Evolutionary conservation across 495 filamentous ascomycete genomes (phyloP), one percentile per base, ranked within the genome.

Genomic region (Xylaria acuta): DNA sequence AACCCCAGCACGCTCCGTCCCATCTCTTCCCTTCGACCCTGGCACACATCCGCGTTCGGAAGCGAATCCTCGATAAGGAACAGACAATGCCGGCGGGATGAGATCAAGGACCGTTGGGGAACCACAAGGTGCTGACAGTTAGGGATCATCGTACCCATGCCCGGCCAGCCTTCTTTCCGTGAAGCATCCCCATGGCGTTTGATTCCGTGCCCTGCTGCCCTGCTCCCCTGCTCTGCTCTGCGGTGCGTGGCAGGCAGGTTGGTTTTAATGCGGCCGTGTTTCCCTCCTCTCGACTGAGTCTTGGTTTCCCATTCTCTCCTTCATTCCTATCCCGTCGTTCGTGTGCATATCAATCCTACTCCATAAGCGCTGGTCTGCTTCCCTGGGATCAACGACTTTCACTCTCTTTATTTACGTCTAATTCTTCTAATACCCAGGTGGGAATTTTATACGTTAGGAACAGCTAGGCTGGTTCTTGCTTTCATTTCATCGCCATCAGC

Each of bases 291-390:
- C 69, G 59, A 64, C 76, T 67, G 75, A 53, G 69, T 70, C 72
- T 66, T 36, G 54, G 41, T 67, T 40, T 58, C 72, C 53, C 72
- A 73, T 73, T 72, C 74, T 72, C 72, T 73, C 75, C 78, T 70
- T 73, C 43, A 69, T 71, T 80, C 73, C 75, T 41, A 80, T 77
- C 73, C 74, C 74, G 70, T 76, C 72, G 74, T 76, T 77, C 77
- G 77, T 81, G 79, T 67, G 32, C 49, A 67, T n/a, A n/a, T 82
- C 80, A 74, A 77, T 81, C 79, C 76, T 72, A 74, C 73, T 79
- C 72, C 73, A 67, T 79, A 86, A 88, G 86, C 86, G 82, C 86
- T 84, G 86, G 86, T 87, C 84, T 88, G 86, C 86, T 88, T 86
- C 77, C 65, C 78, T 75, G 71, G 79, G 75, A 78, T 80, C 77